Conservation (phyloP, 2,329 filamentous ascomycete genomes). For the Sclerotinia sclerotiorum region DNA sequence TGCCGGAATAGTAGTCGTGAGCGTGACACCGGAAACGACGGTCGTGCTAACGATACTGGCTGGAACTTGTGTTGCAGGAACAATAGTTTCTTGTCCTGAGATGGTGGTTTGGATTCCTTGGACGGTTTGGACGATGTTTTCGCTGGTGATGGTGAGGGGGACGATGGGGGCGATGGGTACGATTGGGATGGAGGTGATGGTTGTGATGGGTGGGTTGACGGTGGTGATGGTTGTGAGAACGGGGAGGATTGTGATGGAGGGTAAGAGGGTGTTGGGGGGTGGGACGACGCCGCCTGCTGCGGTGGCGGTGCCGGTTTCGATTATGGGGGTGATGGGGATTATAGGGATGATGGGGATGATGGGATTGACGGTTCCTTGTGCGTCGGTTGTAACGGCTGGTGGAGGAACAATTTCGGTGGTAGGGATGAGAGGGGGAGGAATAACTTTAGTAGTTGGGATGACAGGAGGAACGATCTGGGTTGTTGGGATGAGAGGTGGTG, state of each 20-base stretch:
- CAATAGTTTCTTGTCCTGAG: background rate
- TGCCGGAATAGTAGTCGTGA: background rate
- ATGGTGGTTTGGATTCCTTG: background rate
- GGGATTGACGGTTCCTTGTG: background rate
- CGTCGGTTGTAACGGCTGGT: background rate
- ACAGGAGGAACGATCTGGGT: background rate
- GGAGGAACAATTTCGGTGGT: slow-evolving; percentile 4
- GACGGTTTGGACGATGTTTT: background rate
- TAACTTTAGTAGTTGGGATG: background rate
- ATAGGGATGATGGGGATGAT: background rate
- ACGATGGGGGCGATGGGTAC: background rate
- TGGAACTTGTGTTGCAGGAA: background rate
- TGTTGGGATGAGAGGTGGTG: background rate
- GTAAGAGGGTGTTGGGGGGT: slow-evolving; percentile 8
- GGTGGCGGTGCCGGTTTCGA: background rate
- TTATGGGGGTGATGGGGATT: too few species aligned
- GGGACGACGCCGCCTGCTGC: background rate
- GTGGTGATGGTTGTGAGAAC: slow-evolving; percentile 16
- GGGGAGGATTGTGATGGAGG: slow-evolving; percentile 11
- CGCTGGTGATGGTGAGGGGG: background rate
- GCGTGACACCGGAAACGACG: background rate
- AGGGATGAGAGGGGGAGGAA: too few species aligned
- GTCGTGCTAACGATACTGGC: background rate
- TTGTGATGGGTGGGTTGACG: slow-evolving; percentile 17
- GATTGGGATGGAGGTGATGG: slow-evolving; percentile 11